Conservation (phyloP, 768 basidiomycete genomes). For the Lentinula sp. region DNA sequence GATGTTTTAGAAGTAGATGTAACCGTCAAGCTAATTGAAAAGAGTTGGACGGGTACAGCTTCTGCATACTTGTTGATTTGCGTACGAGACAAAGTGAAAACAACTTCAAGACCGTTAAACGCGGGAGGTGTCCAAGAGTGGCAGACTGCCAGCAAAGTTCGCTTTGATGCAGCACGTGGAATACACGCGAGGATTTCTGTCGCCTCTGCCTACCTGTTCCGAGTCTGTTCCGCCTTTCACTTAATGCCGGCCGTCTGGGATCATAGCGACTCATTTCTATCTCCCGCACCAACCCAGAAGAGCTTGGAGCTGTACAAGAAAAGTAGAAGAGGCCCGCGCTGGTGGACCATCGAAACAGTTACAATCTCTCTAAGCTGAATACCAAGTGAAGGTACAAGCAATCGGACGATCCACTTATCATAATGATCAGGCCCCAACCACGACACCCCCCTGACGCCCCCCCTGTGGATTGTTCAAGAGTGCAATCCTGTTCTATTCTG, state of each 20-base stretch:
- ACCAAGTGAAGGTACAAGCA: too few relatives aligned
- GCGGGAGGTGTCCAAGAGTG: not conserved
- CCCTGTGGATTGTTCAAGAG: too few relatives aligned
- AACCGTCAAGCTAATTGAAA: not conserved
- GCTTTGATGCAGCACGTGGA: not conserved
- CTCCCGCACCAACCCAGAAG: not conserved
- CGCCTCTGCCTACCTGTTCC: too few relatives aligned
- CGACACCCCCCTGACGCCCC: too few relatives aligned
- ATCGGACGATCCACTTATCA: too few relatives aligned
- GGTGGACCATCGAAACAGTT: too few relatives aligned
- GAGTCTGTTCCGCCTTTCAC: too few relatives aligned
- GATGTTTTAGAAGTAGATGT: not conserved
- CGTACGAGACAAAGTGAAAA: not conserved
- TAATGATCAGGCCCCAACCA: too few relatives aligned
- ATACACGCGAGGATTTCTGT: not conserved
- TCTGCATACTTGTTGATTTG: not conserved
- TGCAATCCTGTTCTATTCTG: too few relatives aligned
- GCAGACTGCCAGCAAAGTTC: not conserved
- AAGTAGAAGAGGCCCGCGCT: too few relatives aligned
- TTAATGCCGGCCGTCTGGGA: not conserved
- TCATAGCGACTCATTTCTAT: not conserved
- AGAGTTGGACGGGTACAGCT: constrained; percentile 1
- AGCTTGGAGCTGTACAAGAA: too few relatives aligned
- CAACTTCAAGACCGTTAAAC: not conserved
- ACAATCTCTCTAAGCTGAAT: too few relatives aligned